Evolutionary conservation across 2,329 filamentous ascomycete genomes (phyloP).

Genomic region (Aspergillus pseudoviridinutans): DNA sequence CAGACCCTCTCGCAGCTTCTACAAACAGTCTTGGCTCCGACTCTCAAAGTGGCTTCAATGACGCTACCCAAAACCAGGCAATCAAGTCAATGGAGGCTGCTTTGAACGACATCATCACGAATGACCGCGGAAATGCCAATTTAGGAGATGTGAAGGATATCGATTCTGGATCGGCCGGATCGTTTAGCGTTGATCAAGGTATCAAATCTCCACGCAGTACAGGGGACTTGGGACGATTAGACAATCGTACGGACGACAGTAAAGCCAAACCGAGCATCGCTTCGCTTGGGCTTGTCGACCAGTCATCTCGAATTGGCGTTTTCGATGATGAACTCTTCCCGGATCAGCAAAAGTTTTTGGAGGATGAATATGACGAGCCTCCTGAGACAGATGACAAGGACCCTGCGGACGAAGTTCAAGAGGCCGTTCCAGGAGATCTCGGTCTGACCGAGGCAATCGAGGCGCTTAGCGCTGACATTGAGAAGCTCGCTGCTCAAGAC

Average conservation of each 20-base stretch:
- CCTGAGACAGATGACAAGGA: slow-evolving; percentile 57
- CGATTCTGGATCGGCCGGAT: slow-evolving; percentile 37
- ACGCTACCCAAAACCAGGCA: slow-evolving; percentile 66
- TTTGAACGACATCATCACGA: slow-evolving; percentile 86
- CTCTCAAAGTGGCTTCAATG: slow-evolving; percentile 49
- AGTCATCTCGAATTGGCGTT: slow-evolving; percentile 81
- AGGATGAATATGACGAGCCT: slow-evolving; percentile 78
- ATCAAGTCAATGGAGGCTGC: slow-evolving; percentile 92
- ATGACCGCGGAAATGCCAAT: slow-evolving; percentile 53
- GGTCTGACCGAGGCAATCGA: slow-evolving; percentile 91
- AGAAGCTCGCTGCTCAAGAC: slow-evolving; percentile 81
- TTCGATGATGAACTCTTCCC: slow-evolving; percentile 94
- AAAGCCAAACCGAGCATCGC: slow-evolving; percentile 78
- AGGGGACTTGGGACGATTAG: slow-evolving; percentile 51
- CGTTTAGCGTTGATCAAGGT: slow-evolving; percentile 49
- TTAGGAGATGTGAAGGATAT: slow-evolving; percentile 34
- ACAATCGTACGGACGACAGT: slow-evolving; percentile 39
- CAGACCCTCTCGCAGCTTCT: slow-evolving; percentile 71
- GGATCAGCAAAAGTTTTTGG: slow-evolving; percentile 74
- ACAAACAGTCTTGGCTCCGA: slow-evolving; percentile 76
- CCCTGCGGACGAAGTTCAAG: slow-evolving; percentile 78
- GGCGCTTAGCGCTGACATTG: slow-evolving; percentile 82
- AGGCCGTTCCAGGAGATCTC: slow-evolving; percentile 90
- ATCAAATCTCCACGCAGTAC: slow-evolving; percentile 60
- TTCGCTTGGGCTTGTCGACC: slow-evolving; percentile 84